These are phyloP conservation scores for Helicostylum pulchrum DNA, from an alignment of 192 early-diverging fungal genomes.

Conservation along the genomic window DNA sequence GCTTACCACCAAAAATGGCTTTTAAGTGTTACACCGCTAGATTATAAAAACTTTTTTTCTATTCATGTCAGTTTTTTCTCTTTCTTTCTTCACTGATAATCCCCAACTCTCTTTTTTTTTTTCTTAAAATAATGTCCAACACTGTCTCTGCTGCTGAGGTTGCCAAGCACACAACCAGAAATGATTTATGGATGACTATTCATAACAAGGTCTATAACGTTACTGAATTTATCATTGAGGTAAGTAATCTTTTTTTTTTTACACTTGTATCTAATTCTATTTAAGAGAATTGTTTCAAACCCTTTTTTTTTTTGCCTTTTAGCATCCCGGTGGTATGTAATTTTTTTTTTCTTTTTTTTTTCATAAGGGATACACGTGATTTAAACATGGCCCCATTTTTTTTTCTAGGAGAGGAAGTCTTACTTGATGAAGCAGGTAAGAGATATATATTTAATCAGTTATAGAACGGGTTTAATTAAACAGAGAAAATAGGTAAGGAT, in stretches of 20 bases:
- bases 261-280: neutral
- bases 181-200: slow-evolving; percentile 78
- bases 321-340: slow-evolving; percentile 76
- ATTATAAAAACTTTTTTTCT: neutral
- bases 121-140: slow-evolving; percentile 10
- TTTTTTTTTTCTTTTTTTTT: too few relatives aligned
- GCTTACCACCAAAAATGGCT: neutral
- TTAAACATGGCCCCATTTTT: neutral
- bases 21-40: neutral
- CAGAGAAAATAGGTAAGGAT: slow-evolving; percentile 58
- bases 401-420: slow-evolving; percentile 81
- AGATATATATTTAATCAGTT: neutral
- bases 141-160: slow-evolving; percentile 60
- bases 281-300: neutral
- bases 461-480: neutral
- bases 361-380: neutral
- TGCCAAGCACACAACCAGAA: slow-evolving; percentile 61
- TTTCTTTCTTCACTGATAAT: slow-evolving; percentile 1
- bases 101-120: slow-evolving; percentile 6
- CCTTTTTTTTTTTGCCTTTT: slow-evolving; percentile 3
- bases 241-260: slow-evolving; percentile 18
- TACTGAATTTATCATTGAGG: slow-evolving; percentile 74
- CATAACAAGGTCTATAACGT: slow-evolving; percentile 76
- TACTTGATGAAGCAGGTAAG: slow-evolving; percentile 84
- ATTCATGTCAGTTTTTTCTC: neutral